Evolutionary conservation across 306 rosid species (phyloP).

Genomic region (Mimosa pudica): DNA sequence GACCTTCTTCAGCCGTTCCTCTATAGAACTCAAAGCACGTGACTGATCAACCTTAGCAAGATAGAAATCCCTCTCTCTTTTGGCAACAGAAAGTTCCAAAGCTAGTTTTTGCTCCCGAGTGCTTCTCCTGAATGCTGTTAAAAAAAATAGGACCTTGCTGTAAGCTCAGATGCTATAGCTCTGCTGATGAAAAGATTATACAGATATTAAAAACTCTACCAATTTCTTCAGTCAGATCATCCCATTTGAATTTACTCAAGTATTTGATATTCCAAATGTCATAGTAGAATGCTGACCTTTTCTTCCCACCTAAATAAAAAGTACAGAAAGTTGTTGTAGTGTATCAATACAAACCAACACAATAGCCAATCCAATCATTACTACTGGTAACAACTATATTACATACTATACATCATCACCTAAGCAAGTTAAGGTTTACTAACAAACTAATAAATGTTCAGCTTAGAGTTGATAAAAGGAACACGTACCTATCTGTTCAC

Average conservation of each 20-base stretch:
- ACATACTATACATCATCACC: neutral
- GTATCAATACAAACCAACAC: conserved; percentile 12
- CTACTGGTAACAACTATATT: neutral
- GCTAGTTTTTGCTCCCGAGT: conserved; percentile 79
- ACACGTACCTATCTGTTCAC: conserved; percentile 81
- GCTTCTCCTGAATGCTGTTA: conserved; percentile 75
- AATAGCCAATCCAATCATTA: neutral
- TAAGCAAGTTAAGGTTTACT: neutral
- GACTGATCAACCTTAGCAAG: conserved; percentile 69
- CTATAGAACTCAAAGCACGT: conserved; percentile 72
- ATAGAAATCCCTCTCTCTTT: conserved; percentile 83
- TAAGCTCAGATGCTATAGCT: conserved; percentile 30
- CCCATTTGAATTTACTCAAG: conserved; percentile 95
- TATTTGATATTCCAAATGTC: conserved; percentile 98
- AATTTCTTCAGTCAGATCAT: conserved; percentile 81
- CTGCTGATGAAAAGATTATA: conserved; percentile 18
- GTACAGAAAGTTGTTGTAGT: conserved; percentile 9
- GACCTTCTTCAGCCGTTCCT: conserved; percentile 83
- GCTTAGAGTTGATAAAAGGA: neutral
- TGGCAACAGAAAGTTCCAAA: conserved; percentile 81
- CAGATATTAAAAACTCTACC: conserved; percentile 51
- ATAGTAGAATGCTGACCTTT: conserved; percentile 74
- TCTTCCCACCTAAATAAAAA: conserved; percentile 73
- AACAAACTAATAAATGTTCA: neutral
- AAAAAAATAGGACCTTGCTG: conserved; percentile 18